phyloP scores from a whole-genome alignment of 306 rosid genomes.

The Hippophae tibetana region DNA sequence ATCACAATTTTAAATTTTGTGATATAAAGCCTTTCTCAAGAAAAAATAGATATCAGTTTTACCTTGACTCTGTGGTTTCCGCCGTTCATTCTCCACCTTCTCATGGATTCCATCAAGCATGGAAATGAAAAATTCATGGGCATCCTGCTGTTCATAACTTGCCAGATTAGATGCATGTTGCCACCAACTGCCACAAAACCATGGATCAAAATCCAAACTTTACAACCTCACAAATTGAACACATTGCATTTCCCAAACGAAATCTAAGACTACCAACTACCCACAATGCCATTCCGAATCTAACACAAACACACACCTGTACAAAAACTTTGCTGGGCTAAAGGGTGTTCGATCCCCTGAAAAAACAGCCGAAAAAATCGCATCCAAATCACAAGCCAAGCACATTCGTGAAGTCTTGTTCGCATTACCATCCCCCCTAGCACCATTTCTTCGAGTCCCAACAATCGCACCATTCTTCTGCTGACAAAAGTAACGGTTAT shows the following conservation, averaged over 20 bases:
- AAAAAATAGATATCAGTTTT: constrained; percentile 13
- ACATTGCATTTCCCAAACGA: neutral
- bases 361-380: constrained; percentile 65
- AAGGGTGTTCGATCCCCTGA: constrained; percentile 75
- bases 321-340: constrained; percentile 85
- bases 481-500: constrained; percentile 75
- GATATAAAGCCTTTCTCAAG: neutral
- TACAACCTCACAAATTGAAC: neutral
- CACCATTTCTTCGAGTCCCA: constrained; percentile 22
- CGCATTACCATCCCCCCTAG: constrained; percentile 24
- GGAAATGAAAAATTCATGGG: constrained; percentile 96
- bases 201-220: neutral
- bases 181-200: constrained; percentile 76
- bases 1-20: too few species aligned
- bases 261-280: neutral
- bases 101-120: constrained; percentile 93
- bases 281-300: neutral
- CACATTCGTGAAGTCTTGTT: constrained; percentile 39
- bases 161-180: constrained; percentile 92
- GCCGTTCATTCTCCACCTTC: constrained; percentile 68
- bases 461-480: constrained; percentile 28
- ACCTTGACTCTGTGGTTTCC: constrained; percentile 71
- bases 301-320: constrained; percentile 43
- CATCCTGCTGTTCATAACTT: constrained; percentile 95
- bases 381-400: constrained; percentile 82